These are phyloP conservation scores for Microcyclosporella mali DNA, from an alignment of 2,329 filamentous ascomycete genomes.

Conservation along the genomic window DNA sequence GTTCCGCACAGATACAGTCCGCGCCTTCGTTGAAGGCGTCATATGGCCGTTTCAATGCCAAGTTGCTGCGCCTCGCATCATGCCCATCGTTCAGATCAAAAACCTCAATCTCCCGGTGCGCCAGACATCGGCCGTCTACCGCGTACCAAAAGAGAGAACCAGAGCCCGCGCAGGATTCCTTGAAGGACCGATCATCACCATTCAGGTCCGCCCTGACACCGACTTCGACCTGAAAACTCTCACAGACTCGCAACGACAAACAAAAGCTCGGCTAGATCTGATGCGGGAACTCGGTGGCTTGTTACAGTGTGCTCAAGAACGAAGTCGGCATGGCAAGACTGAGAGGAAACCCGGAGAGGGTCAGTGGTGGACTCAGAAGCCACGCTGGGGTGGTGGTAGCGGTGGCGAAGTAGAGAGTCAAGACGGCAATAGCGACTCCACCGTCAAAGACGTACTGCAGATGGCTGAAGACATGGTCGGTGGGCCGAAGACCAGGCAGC, in stretches of 20 bases:
- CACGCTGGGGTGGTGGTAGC: slow-evolving; percentile 53
- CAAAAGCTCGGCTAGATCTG: slow-evolving; percentile 43
- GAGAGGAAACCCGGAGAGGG: slow-evolving; percentile 49
- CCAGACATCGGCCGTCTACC: slow-evolving; percentile 50
- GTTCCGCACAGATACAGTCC: slow-evolving; percentile 51
- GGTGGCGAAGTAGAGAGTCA: slow-evolving; percentile 38
- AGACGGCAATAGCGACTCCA: slow-evolving; percentile 28
- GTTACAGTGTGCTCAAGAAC: slow-evolving; percentile 55
- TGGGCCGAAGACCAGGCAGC: slow-evolving; percentile 3
- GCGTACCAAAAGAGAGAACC: slow-evolving; percentile 47
- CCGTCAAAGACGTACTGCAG: slow-evolving; percentile 19
- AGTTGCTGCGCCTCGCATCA: slow-evolving; percentile 40
- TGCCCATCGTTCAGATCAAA: slow-evolving; percentile 38
- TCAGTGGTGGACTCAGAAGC: slow-evolving; percentile 54
- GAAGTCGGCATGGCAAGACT: slow-evolving; percentile 48
- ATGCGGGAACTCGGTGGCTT: slow-evolving; percentile 54
- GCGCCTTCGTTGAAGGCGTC: slow-evolving; percentile 52
- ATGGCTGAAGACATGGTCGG: slow-evolving; percentile 14
- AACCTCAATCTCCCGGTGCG: slow-evolving; percentile 51
- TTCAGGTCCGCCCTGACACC: slow-evolving; percentile 51
- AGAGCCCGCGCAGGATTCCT: slow-evolving; percentile 50
- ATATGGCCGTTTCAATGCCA: slow-evolving; percentile 54
- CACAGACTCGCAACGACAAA: slow-evolving; percentile 21
- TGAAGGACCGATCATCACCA: slow-evolving; percentile 52
- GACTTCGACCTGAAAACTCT: slow-evolving; percentile 36